Evolutionary conservation across 495 filamentous ascomycete species (phyloP).

Genomic region (Lepraria neglecta): DNA sequence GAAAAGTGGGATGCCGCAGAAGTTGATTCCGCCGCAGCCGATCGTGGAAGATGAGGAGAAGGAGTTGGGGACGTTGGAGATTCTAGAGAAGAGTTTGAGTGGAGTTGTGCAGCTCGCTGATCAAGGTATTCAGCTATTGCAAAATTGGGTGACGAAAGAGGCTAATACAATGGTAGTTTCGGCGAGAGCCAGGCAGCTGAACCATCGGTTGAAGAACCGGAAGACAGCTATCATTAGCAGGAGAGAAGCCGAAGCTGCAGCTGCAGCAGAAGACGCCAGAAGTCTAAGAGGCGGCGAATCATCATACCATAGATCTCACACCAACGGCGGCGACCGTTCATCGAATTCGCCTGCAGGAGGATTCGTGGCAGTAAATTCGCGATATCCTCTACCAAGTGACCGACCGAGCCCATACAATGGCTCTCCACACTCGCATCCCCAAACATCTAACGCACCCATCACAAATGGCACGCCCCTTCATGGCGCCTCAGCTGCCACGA

Average conservation of each 20-base stretch:
- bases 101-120: constrained; percentile 74
- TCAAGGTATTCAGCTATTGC: constrained; percentile 50
- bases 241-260: constrained; percentile 44
- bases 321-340: constrained; percentile 24
- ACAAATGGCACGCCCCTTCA: constrained; percentile 48
- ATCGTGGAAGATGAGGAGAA: constrained; percentile 81
- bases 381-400: constrained; percentile 18
- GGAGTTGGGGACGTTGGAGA: constrained; percentile 75
- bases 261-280: constrained; percentile 29
- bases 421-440: constrained; percentile 35
- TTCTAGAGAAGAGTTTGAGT: constrained; percentile 67
- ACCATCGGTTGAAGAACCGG: constrained; percentile 70
- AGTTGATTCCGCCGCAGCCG: constrained; percentile 75
- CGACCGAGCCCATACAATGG: constrained; percentile 33
- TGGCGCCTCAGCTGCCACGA: constrained; percentile 48
- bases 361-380: constrained; percentile 55
- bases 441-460: constrained; percentile 31
- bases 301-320: constrained; percentile 13
- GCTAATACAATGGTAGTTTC: constrained; percentile 49
- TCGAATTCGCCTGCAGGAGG: constrained; percentile 44
- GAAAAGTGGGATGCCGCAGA: constrained; percentile 70
- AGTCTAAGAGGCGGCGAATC: constrained; percentile 27
- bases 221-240: constrained; percentile 62
- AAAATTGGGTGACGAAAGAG: not conserved
- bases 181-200: constrained; percentile 71